Base-by-base conservation (phyloP, 495 filamentous ascomycete species). In the Parathielavia appendiculata region DNA sequence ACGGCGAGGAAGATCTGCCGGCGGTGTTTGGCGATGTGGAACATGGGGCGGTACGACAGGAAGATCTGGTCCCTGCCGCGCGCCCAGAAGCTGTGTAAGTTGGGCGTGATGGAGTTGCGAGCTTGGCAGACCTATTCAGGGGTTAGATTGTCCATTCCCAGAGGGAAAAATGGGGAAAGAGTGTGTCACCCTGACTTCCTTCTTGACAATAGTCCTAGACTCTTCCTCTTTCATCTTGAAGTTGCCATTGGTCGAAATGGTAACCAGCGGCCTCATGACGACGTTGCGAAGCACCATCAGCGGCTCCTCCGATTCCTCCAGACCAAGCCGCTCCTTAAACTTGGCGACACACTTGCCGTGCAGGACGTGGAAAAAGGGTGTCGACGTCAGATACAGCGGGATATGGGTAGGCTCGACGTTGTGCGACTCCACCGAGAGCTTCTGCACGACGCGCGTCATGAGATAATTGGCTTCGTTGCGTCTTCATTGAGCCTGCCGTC, bases 401-500 rank as follows among this genome's bases (percentile, higher is more conserved):
- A 75, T 72, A 20, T 68, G 57, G 12, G 66, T 66, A 5, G 72
- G 71, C 14, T 76, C 65, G 32, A 74, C 69, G 16, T 73, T 60
- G 1, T 68, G 67, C 4, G 66, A 67, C 44, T 69, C 69, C 22
- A 77, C 68, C 1, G 72, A 75, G 4, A 79, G 59, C 10, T 63
- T 50, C 47, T 74, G 56, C 23, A 78, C 64, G n/a, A 80, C 73
- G 16, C 73, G 64, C 45, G 53, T 62, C 63, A 75, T 79, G 40
- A 80, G 66, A 54, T 78, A 75, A 48, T 81, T 79, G 20, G 76
- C 75, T 66, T 78, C 73, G 57, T 77, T 76, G n/a, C 73, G 51
- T 77, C 73, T 6, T 61, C 66, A 57, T 79, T 79, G 34, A 73
- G 65, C 1, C 30, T 67, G 9, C 71, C 72, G 44, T 76, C 64